Evolutionary conservation across 2,329 filamentous ascomycete species (phyloP).

Genomic region (Teratosphaeria epicoccoides): DNA sequence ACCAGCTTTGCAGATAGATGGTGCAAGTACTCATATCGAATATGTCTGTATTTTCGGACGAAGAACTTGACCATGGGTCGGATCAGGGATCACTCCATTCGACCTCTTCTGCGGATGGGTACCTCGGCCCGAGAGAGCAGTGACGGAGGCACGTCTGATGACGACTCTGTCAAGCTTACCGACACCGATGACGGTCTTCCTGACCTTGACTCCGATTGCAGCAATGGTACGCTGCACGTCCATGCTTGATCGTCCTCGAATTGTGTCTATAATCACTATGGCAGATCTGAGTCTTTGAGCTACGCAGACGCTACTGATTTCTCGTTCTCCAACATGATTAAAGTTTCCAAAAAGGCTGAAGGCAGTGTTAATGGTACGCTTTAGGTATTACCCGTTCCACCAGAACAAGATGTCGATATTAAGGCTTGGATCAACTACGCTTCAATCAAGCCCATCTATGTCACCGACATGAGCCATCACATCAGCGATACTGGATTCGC

Average conservation of each 20-base stretch:
- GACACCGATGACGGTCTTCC: not conserved
- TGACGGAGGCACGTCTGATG: not conserved
- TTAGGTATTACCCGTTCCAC: slow-evolving; percentile 26
- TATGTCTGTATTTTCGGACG: not conserved
- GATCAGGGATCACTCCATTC: slow-evolving; percentile 1
- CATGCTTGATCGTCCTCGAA: slow-evolving; percentile 1
- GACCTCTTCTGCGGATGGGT: slow-evolving; percentile 15
- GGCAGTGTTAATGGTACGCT: slow-evolving; percentile 29
- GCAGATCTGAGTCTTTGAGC: slow-evolving; percentile 6
- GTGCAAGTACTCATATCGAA: not conserved
- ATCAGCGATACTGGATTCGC: slow-evolving; percentile 11
- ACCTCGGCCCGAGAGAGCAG: slow-evolving; percentile 10
- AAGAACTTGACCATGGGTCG: not conserved
- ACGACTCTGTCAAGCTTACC: not conserved
- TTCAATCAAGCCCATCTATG: slow-evolving; percentile 24
- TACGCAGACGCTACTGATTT: slow-evolving; percentile 13
- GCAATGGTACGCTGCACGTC: not conserved
- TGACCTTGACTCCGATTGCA: not conserved
- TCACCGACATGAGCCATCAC: slow-evolving; percentile 23
- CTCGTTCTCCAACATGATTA: slow-evolving; percentile 18
- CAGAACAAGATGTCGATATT: slow-evolving; percentile 28
- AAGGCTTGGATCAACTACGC: slow-evolving; percentile 28
- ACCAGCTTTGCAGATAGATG: not conserved
- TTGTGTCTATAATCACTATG: slow-evolving; percentile 10
- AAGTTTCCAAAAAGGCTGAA: slow-evolving; percentile 9